Percentiles rank a stretch among this genome's conserved stretches.
Conservation (phyloP, 2,329 filamentous ascomycete species). For the Thielaviopsis populi region DNA sequence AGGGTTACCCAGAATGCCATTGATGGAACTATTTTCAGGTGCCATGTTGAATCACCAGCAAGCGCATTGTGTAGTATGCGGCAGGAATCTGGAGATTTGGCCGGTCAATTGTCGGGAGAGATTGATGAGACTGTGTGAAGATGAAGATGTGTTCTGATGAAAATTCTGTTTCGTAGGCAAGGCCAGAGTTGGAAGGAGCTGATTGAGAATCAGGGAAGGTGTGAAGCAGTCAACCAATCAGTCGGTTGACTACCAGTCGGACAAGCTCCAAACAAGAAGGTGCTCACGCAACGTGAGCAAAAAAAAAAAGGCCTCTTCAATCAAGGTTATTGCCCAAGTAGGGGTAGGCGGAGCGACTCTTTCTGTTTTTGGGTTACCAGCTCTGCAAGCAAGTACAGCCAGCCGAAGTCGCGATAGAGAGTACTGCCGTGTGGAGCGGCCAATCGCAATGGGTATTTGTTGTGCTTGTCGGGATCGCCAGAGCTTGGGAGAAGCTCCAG, state of each 20-base stretch:
- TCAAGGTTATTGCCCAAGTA: not conserved
- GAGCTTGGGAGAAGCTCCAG: not conserved
- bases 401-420: not conserved
- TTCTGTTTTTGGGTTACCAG: too few relatives aligned
- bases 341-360: not conserved
- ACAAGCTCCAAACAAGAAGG: not conserved
- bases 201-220: not conserved
- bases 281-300: not conserved
- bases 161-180: not conserved
- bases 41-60: conserved; percentile 20
- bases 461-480: not conserved
- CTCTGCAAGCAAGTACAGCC: too few relatives aligned
- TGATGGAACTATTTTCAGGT: conserved; percentile 24
- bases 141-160: not conserved
- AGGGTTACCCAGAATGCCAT: conserved; percentile 25
- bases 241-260: not conserved
- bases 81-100: not conserved
- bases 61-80: not conserved
- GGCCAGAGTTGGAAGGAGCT: not conserved
- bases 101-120: not conserved
- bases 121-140: not conserved
- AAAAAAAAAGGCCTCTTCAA: not conserved
- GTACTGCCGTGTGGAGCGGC: too few relatives aligned
- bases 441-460: not conserved
- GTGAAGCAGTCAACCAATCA: not conserved